A percentile compares a stretch with the other conserved stretches of the same genome.
Evolutionary conservation across 441 rosid genomes (phyloP).

Genomic region (Jatropha podagrica): DNA sequence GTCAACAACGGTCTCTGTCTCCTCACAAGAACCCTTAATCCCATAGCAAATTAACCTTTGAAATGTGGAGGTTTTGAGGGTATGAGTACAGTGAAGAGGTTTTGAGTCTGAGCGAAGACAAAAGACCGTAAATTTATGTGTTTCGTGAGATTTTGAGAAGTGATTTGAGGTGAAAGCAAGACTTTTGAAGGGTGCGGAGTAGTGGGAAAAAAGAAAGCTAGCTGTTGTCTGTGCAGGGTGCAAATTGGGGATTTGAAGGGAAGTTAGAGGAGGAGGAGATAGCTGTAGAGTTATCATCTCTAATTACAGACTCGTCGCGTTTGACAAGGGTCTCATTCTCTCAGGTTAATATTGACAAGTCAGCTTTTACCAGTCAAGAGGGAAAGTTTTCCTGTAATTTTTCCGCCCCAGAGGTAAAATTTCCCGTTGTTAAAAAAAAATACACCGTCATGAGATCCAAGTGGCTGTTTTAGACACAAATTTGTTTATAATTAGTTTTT

Average conservation of each 20-base stretch:
- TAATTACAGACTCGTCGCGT: not conserved
- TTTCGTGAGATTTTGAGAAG: conserved; percentile 5
- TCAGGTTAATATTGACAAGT: too few species aligned
- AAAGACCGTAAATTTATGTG: conserved; percentile 26
- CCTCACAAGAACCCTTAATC: conserved; percentile 49
- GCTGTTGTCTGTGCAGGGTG: conserved; percentile 14
- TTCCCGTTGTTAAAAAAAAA: too few species aligned
- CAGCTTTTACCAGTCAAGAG: too few species aligned
- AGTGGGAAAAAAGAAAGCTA: conserved; percentile 7
- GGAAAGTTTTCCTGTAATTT: too few species aligned
- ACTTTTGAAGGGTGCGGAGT: conserved; percentile 16
- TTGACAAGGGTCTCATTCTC: not conserved
- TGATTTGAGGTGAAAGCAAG: conserved; percentile 9
- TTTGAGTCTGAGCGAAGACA: conserved; percentile 15
- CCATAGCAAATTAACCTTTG: conserved; percentile 39
- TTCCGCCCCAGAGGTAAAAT: too few species aligned
- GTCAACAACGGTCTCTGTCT: conserved; percentile 33
- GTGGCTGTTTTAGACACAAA: too few species aligned
- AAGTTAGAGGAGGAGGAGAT: conserved; percentile 31
- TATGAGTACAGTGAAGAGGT: conserved; percentile 3
- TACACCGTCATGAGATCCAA: too few species aligned
- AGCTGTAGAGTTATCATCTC: conserved; percentile 42
- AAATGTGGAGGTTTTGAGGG: conserved; percentile 23
- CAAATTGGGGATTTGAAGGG: conserved; percentile 35
- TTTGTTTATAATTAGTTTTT: not conserved